Percentiles rank a stretch among this genome's conserved stretches.
Conservation (phyloP, 768 basidiomycete species). For the Porpolomopsis calyptriformis region DNA sequence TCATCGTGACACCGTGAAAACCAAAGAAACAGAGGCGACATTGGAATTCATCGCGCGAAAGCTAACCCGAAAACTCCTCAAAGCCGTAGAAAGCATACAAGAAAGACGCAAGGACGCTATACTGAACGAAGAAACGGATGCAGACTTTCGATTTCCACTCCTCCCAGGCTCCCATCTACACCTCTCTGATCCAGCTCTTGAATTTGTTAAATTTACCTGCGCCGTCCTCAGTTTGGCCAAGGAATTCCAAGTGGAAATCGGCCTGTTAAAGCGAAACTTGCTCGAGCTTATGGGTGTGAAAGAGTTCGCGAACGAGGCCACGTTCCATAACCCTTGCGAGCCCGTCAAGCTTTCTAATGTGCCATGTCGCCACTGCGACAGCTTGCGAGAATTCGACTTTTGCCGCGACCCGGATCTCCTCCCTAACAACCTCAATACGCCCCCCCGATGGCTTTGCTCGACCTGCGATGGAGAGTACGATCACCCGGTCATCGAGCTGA, state of each 20-base stretch:
- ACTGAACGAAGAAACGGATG: conserved; percentile 40
- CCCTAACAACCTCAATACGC: conserved; percentile 39
- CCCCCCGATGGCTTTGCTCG: conserved; percentile 58
- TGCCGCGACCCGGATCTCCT: conserved; percentile 84
- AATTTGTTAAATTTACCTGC: conserved; percentile 81
- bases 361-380: conserved; percentile 80
- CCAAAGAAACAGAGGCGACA: conserved; percentile 56
- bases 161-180: conserved; percentile 81
- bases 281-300: conserved; percentile 79
- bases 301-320: conserved; percentile 78
- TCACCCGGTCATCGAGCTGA: conserved; percentile 75
- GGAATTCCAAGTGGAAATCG: conserved; percentile 80
- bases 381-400: conserved; percentile 85
- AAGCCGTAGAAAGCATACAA: conserved; percentile 51
- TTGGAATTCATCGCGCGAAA: conserved; percentile 69
- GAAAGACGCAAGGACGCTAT: conserved; percentile 51
- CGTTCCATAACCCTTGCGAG: conserved; percentile 88
- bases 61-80: conserved; percentile 73
- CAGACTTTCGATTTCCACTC: conserved; percentile 68
- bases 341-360: conserved; percentile 76
- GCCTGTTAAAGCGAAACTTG: conserved; percentile 78
- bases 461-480: conserved; percentile 83
- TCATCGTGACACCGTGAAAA: conserved; percentile 56
- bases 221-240: conserved; percentile 70
- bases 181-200: conserved; percentile 70